Percentiles rank a stretch among this genome's conserved stretches.
Conservation (phyloP, 495 filamentous ascomycete genomes). For the Daldinia vernicosa region DNA sequence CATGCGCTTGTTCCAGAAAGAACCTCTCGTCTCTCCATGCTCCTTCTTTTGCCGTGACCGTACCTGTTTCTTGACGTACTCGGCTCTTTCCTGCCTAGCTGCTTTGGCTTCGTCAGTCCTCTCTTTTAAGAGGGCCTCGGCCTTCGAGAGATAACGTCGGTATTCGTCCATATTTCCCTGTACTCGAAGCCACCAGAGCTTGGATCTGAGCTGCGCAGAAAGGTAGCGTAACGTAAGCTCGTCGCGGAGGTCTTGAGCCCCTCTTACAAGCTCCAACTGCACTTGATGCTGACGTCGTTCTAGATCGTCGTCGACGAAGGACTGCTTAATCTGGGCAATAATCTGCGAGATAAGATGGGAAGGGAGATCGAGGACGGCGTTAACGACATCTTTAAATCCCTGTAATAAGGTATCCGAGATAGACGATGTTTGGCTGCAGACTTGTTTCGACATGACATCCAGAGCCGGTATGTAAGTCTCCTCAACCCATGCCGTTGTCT, state of each 20-base stretch:
- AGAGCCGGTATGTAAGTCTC: constrained; percentile 46
- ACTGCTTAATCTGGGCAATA: constrained; percentile 37
- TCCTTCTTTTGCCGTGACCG: constrained; percentile 38
- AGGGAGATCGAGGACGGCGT: constrained; percentile 36
- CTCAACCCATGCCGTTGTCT: constrained; percentile 48
- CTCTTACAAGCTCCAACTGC: constrained; percentile 35
- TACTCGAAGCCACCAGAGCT: constrained; percentile 58
- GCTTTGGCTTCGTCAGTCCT: constrained; percentile 39
- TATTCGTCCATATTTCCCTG: constrained; percentile 54
- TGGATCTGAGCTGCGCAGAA: constrained; percentile 55
- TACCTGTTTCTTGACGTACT: constrained; percentile 37
- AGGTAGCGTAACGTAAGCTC: constrained; percentile 48
- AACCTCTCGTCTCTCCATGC: constrained; percentile 28
- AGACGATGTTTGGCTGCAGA: constrained; percentile 46
- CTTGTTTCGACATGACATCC: constrained; percentile 44
- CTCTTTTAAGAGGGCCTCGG: constrained; percentile 46
- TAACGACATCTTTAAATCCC: constrained; percentile 38
- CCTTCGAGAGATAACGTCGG: constrained; percentile 53
- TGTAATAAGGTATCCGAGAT: constrained; percentile 44
- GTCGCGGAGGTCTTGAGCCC: constrained; percentile 44
- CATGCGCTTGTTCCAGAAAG: constrained; percentile 39
- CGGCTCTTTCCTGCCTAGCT: constrained; percentile 36
- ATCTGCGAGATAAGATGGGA: constrained; percentile 34
- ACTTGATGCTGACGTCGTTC: constrained; percentile 30
- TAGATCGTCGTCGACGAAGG: constrained; percentile 36